Percentiles rank a stretch among this genome's conserved stretches.
These are phyloP conservation scores for Hydnomerulius pinastri DNA, from an alignment of 768 basidiomycete species.

Conservation along the genomic window DNA sequence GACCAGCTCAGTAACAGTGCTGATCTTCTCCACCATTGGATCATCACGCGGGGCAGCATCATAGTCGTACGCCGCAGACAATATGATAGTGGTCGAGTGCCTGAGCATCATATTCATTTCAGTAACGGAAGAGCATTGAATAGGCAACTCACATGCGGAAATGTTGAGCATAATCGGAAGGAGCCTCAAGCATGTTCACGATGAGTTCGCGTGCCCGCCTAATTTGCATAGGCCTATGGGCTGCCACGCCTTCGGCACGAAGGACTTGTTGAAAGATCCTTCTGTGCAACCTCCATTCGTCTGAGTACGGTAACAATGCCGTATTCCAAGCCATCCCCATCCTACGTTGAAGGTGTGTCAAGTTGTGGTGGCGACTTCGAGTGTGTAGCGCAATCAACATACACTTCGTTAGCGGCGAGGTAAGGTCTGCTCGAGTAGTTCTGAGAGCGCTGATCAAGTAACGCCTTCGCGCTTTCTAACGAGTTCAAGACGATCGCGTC, in stretches of 20 bases:
- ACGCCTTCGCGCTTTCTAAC: conserved; percentile 36
- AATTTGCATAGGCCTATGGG: conserved; percentile 17
- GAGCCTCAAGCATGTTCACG: conserved; percentile 31
- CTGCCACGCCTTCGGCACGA: conserved; percentile 5
- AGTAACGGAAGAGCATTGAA: neutral
- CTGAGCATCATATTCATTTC: neutral
- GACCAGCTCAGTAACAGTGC: conserved; percentile 24
- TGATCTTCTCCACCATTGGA: conserved; percentile 37
- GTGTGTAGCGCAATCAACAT: too few species aligned
- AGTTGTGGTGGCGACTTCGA: neutral
- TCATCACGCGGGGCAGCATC: conserved; percentile 34
- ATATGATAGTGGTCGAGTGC: conserved; percentile 34
- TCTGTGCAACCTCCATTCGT: conserved; percentile 32
- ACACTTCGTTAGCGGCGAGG: conserved; percentile 41
- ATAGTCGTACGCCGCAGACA: conserved; percentile 40
- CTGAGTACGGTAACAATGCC: conserved; percentile 36
- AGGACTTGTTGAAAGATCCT: conserved; percentile 29
- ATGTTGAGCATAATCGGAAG: conserved; percentile 25
- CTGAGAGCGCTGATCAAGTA: conserved; percentile 43
- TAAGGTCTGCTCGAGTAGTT: conserved; percentile 44
- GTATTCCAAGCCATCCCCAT: conserved; percentile 41
- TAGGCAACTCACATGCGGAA: conserved; percentile 23
- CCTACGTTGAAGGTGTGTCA: conserved; percentile 31
- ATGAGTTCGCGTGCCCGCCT: conserved; percentile 36
- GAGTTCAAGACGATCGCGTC: conserved; percentile 47